These are phyloP conservation scores for Phialemonium atrogriseum DNA, from an alignment of 2,329 filamentous ascomycete genomes.

Conservation along the genomic window DNA sequence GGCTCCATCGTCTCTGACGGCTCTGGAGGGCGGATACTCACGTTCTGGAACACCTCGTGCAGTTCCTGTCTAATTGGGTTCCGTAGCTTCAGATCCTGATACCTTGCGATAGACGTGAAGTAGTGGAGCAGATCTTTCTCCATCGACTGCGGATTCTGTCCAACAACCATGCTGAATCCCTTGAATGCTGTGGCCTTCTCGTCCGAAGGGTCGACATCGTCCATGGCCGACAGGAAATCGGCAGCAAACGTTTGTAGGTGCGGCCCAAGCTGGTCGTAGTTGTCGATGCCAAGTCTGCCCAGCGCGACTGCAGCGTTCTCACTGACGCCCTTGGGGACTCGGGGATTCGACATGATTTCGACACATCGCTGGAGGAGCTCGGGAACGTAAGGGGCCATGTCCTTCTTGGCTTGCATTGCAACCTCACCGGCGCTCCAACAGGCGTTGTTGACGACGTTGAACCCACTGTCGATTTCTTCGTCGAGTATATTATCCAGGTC, in stretches of 20 bases:
- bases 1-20: not conserved
- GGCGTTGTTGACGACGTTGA: conserved; percentile 94
- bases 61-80: conserved; percentile 57
- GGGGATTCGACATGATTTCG: conserved; percentile 75
- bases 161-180: conserved; percentile 79
- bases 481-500: conserved; percentile 70
- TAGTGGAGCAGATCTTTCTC: conserved; percentile 76
- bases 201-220: conserved; percentile 76
- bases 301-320: conserved; percentile 95
- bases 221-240: conserved; percentile 74
- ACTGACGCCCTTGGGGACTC: conserved; percentile 76
- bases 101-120: conserved; percentile 76
- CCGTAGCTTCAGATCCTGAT: conserved; percentile 54
- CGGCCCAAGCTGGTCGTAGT: conserved; percentile 66
- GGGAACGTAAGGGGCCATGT: conserved; percentile 69
- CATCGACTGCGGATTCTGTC: conserved; percentile 84
- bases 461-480: conserved; percentile 75
- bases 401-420: conserved; percentile 66
- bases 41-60: conserved; percentile 67
- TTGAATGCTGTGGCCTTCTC: conserved; percentile 93
- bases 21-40: conserved; percentile 35
- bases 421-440: conserved; percentile 97
- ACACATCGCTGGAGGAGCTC: conserved; percentile 70
- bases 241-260: conserved; percentile 73
- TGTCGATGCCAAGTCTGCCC: conserved; percentile 76